A percentile compares a stretch with the other conserved stretches of the same genome.
phyloP scores from a whole-genome alignment of 2,329 filamentous ascomycete genomes.

The Biscogniauxia mediterranea region DNA sequence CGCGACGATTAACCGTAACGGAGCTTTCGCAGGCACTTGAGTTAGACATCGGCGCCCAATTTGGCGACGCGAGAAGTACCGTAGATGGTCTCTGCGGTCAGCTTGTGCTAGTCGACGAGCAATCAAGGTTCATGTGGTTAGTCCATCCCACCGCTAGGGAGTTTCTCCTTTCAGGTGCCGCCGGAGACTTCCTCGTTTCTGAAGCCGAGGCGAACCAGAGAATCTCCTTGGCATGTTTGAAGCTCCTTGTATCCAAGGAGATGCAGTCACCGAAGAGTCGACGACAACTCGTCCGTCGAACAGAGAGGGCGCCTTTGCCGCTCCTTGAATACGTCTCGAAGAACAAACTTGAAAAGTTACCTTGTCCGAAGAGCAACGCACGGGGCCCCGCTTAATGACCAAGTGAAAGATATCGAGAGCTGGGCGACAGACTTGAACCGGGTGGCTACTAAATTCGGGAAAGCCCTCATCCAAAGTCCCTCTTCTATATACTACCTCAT shows the following conservation, averaged over 20 bases:
- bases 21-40: slow-evolving; percentile 31
- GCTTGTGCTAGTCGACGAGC: slow-evolving; percentile 27
- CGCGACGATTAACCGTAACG: slow-evolving; percentile 20
- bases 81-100: slow-evolving; percentile 32
- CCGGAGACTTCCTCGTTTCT: slow-evolving; percentile 27
- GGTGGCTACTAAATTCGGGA: slow-evolving; percentile 33
- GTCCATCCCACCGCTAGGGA: slow-evolving; percentile 30
- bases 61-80: slow-evolving; percentile 20
- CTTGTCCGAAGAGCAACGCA: slow-evolving; percentile 23
- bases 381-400: slow-evolving; percentile 19
- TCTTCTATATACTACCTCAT: slow-evolving; percentile 35
- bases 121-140: slow-evolving; percentile 19
- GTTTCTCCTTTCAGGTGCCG: slow-evolving; percentile 25
- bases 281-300: slow-evolving; percentile 3
- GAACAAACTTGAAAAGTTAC: slow-evolving; percentile 28
- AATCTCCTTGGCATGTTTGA: slow-evolving; percentile 27
- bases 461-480: slow-evolving; percentile 27
- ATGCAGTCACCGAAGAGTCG: slow-evolving; percentile 21
- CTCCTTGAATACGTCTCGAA: slow-evolving; percentile 24
- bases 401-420: slow-evolving; percentile 23
- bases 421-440: slow-evolving; percentile 35
- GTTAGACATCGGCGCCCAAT: slow-evolving; percentile 26
- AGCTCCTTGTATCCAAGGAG: slow-evolving; percentile 18
- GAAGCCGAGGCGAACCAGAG: slow-evolving; percentile 21
- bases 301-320: slow-evolving; percentile 7